A percentile compares a stretch with the other conserved stretches of the same genome.
These are phyloP conservation scores for Wickerhamomyces subpelliculosus DNA, from an alignment of 805 yeast species.

Conservation along the genomic window DNA sequence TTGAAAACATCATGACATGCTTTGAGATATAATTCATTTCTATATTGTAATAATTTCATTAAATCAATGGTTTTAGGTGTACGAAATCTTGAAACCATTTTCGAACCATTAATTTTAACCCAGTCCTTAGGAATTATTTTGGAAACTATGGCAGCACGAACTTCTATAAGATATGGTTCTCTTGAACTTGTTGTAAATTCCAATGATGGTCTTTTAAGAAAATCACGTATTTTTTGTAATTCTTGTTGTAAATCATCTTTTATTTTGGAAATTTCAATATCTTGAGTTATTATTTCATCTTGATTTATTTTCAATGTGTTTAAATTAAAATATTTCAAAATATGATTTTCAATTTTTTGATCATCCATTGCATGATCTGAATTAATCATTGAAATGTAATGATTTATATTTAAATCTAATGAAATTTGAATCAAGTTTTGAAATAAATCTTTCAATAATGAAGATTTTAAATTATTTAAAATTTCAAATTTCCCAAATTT, in stretches of 20 bases:
- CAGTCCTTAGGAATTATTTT: slow-evolving; percentile 64
- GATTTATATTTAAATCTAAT: slow-evolving; percentile 24
- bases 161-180: slow-evolving; percentile 72
- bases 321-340: slow-evolving; percentile 34
- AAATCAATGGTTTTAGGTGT: slow-evolving; percentile 51
- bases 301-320: slow-evolving; percentile 28
- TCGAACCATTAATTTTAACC: slow-evolving; percentile 68
- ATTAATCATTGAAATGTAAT: slow-evolving; percentile 44
- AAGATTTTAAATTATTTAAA: slow-evolving; percentile 18
- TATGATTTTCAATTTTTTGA: slow-evolving; percentile 37
- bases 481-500: slow-evolving; percentile 23
- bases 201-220: slow-evolving; percentile 50
- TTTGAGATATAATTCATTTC: slow-evolving; percentile 39
- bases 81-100: slow-evolving; percentile 63
- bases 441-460: slow-evolving; percentile 32
- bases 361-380: slow-evolving; percentile 42
- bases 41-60: slow-evolving; percentile 50
- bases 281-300: slow-evolving; percentile 31
- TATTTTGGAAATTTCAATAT: slow-evolving; percentile 33
- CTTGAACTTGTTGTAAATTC: slow-evolving; percentile 50
- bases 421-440: slow-evolving; percentile 28
- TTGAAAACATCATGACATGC: slow-evolving; percentile 33
- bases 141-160: slow-evolving; percentile 46
- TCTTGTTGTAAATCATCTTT: slow-evolving; percentile 46
- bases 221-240: slow-evolving; percentile 35